Evolutionary conservation across 176 grass and related monocot species (phyloP).

Genomic region (Zoysia japonica): DNA sequence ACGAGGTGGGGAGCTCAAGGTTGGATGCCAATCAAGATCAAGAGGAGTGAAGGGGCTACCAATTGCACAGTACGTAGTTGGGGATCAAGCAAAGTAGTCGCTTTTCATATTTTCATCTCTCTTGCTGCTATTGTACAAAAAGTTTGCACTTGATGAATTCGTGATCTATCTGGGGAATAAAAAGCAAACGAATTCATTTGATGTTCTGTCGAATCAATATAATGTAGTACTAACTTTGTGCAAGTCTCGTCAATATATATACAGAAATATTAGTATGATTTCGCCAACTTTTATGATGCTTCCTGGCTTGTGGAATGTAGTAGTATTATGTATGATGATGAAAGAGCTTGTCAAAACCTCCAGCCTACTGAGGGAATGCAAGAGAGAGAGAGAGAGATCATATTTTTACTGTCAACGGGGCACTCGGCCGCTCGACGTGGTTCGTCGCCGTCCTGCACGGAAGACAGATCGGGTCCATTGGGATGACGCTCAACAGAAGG

Average conservation of each 20-base stretch:
- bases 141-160: conserved; percentile 24
- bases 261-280: not conserved
- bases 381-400: too few relatives aligned
- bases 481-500: too few relatives aligned
- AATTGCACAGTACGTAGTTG: conserved; percentile 20
- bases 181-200: conserved; percentile 26
- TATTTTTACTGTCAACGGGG: too few relatives aligned
- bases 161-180: conserved; percentile 18
- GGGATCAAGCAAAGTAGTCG: not conserved
- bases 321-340: not conserved
- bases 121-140: conserved; percentile 33
- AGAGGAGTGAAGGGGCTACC: not conserved
- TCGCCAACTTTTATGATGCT: not conserved
- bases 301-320: not conserved
- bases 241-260: not conserved
- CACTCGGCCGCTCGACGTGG: too few relatives aligned
- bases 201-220: not conserved
- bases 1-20: not conserved
- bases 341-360: conserved; percentile 50
- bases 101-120: conserved; percentile 13
- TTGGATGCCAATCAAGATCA: conserved; percentile 26
- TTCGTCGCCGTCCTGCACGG: too few relatives aligned
- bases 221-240: conserved; percentile 13
- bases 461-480: too few relatives aligned
- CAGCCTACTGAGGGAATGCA: conserved; percentile 44